A percentile compares a stretch with the other conserved stretches of the same genome.
phyloP scores from a whole-genome alignment of 768 basidiomycete species.

The Boletus rubroflammeus region DNA sequence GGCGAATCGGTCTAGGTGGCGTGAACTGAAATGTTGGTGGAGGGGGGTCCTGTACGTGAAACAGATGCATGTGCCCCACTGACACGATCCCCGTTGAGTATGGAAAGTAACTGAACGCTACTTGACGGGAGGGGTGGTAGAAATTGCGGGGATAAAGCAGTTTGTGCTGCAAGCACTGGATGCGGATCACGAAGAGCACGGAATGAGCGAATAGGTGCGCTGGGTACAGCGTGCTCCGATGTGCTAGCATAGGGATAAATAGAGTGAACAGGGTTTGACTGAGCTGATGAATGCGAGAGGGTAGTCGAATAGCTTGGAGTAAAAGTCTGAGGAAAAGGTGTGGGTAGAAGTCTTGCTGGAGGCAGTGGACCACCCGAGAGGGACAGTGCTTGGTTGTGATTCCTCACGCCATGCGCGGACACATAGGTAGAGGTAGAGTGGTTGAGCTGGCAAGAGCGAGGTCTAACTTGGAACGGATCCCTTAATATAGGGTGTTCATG shows the following conservation, averaged over 20 bases:
- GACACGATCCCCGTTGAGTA: constrained; percentile 31
- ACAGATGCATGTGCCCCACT: constrained; percentile 6
- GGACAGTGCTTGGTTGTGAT: constrained; percentile 17
- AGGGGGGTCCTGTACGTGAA: constrained; percentile 7
- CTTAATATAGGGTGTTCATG: constrained; percentile 5
- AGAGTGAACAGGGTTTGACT: constrained; percentile 5
- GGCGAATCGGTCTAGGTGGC: constrained; percentile 21
- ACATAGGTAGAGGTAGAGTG: constrained; percentile 27
- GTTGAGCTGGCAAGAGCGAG: constrained; percentile 45
- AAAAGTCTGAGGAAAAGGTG: constrained; percentile 15
- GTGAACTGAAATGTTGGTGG: constrained; percentile 16
- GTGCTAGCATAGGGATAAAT: constrained; percentile 15
- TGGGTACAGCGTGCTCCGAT: constrained; percentile 7
- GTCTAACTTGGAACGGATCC: constrained; percentile 44
- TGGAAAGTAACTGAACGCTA: constrained; percentile 33
- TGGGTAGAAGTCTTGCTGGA: constrained; percentile 2
- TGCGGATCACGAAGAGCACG: constrained; percentile 14
- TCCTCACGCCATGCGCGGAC: constrained; percentile 5
- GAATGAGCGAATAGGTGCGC: constrained; percentile 5
- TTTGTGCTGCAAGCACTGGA: constrained; percentile 9
- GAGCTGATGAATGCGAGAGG: constrained; percentile 10
- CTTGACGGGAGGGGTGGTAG: constrained; percentile 21
- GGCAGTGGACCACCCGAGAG: constrained; percentile 3
- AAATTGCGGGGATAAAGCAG: constrained; percentile 10
- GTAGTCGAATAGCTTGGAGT: constrained; percentile 21